Conservation (phyloP, 768 basidiomycete species). For the Russula ochroleuca region DNA sequence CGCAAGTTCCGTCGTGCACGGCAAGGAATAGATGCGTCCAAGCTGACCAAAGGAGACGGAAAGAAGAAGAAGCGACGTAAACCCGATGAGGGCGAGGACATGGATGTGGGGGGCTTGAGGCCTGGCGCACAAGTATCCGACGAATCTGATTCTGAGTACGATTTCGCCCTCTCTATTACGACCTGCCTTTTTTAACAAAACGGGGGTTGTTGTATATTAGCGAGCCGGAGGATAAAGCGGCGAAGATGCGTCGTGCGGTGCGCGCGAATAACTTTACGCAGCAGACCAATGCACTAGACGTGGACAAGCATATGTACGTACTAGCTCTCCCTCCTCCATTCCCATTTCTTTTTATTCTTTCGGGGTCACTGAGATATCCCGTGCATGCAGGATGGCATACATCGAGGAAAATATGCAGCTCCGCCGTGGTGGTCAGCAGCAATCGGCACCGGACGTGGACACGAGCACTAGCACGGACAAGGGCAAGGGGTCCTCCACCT, state of each 20-base stretch:
- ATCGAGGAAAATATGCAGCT: constrained; percentile 91
- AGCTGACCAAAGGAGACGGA: constrained; percentile 77
- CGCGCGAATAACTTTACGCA: constrained; percentile 93
- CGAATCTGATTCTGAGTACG: constrained; percentile 56
- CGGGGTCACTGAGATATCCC: neutral
- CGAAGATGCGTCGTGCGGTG: constrained; percentile 68
- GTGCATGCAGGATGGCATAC: constrained; percentile 84
- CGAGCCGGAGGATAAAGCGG: constrained; percentile 61
- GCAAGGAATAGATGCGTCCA: constrained; percentile 81
- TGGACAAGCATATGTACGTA: constrained; percentile 95
- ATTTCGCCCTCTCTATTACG: constrained; percentile 29
- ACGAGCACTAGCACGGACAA: constrained; percentile 18
- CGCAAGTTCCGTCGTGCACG: constrained; percentile 68
- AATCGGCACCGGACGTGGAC: neutral
- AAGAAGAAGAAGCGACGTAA: constrained; percentile 65
- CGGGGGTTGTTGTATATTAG: constrained; percentile 32
- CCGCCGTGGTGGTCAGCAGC: constrained; percentile 53
- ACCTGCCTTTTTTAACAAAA: neutral
- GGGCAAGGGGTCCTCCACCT: neutral
- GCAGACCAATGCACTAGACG: constrained; percentile 92
- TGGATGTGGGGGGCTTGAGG: constrained; percentile 51
- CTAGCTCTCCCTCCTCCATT: neutral
- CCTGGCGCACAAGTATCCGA: constrained; percentile 39
- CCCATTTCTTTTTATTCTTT: neutral
- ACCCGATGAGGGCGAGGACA: constrained; percentile 41